A percentile compares a stretch with the other conserved stretches of the same genome.
phyloP scores from a whole-genome alignment of 1,139 yeast species.

The Protomyces pachydermus region DNA sequence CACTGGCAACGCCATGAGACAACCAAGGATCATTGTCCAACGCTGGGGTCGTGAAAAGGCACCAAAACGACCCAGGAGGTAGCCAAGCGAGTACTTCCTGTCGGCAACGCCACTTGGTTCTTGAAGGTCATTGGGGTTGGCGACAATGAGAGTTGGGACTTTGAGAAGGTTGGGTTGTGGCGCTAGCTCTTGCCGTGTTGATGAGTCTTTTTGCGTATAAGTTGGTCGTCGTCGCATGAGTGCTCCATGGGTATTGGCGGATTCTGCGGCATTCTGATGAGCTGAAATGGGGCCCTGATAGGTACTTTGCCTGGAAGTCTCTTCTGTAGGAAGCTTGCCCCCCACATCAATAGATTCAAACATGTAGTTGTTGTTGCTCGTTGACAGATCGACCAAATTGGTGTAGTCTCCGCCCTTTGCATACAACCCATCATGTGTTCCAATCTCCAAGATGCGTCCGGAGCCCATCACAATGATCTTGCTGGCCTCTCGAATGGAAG shows the following conservation, averaged over 20 bases:
- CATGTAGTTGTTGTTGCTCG: constrained; percentile 3
- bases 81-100: constrained; percentile 2
- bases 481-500: constrained; percentile 57
- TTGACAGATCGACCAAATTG: constrained; percentile 39
- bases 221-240: neutral
- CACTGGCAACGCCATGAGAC: constrained; percentile 1
- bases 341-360: neutral
- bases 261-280: neutral
- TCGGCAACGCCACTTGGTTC: constrained; percentile 3
- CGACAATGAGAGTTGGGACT: constrained; percentile 17
- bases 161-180: neutral
- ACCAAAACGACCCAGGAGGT: neutral
- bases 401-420: constrained; percentile 38
- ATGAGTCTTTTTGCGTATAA: neutral
- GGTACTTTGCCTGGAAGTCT: neutral
- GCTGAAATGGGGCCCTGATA: neutral
- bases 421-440: constrained; percentile 43
- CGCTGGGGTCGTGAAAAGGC: constrained; percentile 7
- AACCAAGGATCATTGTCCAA: constrained; percentile 7
- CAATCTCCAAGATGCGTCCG: constrained; percentile 45
- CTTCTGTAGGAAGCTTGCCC: neutral
- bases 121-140: constrained; percentile 16
- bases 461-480: constrained; percentile 45
- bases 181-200: neutral
- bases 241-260: neutral